Conservation (phyloP, 192 early-diverging fungal genomes). For the Linnemannia zychae region DNA sequence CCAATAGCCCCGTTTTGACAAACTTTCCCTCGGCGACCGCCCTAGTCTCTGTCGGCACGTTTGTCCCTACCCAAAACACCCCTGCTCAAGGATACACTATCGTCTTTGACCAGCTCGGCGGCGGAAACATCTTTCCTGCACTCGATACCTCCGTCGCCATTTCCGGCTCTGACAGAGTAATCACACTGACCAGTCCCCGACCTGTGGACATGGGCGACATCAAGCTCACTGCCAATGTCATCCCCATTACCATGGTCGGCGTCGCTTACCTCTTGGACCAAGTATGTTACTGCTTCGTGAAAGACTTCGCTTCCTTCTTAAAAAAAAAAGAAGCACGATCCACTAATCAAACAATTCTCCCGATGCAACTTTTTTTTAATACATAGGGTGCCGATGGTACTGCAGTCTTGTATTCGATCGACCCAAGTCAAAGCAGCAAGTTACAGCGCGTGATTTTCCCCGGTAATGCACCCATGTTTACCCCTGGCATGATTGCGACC, state of each 20-base stretch:
- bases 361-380: background rate
- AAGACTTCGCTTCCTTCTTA: background rate
- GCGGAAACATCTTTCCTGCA: conserved; percentile 14
- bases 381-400: conserved; percentile 34
- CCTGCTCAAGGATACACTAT: conserved; percentile 40
- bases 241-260: conserved; percentile 32
- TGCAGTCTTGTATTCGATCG: conserved; percentile 23
- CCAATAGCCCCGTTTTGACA: conserved; percentile 24
- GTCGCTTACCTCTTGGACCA: conserved; percentile 42
- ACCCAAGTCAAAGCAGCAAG: conserved; percentile 8
- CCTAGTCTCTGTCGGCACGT: conserved; percentile 34
- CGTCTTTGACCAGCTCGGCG: conserved; percentile 33
- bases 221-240: conserved; percentile 27
- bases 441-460: conserved; percentile 21
- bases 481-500: conserved; percentile 18
- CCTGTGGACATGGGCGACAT: conserved; percentile 39
- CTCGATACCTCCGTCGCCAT: conserved; percentile 9
- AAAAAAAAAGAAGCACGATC: background rate
- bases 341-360: background rate
- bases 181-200: conserved; percentile 19
- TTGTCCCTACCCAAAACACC: conserved; percentile 23
- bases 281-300: conserved; percentile 7
- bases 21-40: conserved; percentile 23
- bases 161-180: conserved; percentile 12
- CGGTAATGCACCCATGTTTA: conserved; percentile 38